Evolutionary conservation across 495 filamentous ascomycete genomes (phyloP).

Genomic region (Penicillium cinerascens): DNA sequence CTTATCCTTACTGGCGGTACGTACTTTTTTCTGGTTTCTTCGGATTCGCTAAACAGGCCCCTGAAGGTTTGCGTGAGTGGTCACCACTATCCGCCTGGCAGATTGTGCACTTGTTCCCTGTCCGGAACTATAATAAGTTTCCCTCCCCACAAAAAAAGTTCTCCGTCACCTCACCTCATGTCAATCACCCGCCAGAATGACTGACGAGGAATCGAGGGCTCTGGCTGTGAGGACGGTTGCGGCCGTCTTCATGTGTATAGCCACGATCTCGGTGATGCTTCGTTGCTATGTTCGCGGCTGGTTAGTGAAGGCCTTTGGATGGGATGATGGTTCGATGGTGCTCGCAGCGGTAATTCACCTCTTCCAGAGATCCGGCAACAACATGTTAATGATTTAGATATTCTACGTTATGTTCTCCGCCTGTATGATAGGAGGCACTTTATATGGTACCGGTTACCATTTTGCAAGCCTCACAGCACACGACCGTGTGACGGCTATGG

Average conservation of each 20-base stretch:
- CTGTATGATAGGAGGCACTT: constrained; percentile 38
- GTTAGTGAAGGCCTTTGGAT: constrained; percentile 42
- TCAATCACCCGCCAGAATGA: constrained; percentile 3
- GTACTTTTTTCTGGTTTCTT: neutral
- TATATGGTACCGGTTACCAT: constrained; percentile 35
- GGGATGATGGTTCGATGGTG: constrained; percentile 43
- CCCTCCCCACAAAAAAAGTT: constrained; percentile 9
- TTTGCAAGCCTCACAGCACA: constrained; percentile 22
- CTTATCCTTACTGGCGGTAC: neutral
- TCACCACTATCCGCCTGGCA: constrained; percentile 1
- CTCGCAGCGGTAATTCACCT: constrained; percentile 25
- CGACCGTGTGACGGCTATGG: constrained; percentile 36
- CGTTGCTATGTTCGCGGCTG: constrained; percentile 42
- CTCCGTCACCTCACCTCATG: neutral
- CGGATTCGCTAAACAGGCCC: constrained; percentile 10
- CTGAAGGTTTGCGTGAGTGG: constrained; percentile 5
- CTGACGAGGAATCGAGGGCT: constrained; percentile 24
- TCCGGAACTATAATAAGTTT: neutral
- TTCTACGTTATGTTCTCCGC: constrained; percentile 38
- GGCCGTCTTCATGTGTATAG: constrained; percentile 38
- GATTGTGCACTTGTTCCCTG: neutral
- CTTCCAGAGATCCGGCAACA: neutral
- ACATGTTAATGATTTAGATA: constrained; percentile 13
- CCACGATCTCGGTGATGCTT: constrained; percentile 32
- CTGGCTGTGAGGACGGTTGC: constrained; percentile 32